Percentiles rank a stretch among this genome's conserved stretches.
Evolutionary conservation across 257 asterid species (phyloP).

Genomic region (Hygrophila difformis): DNA sequence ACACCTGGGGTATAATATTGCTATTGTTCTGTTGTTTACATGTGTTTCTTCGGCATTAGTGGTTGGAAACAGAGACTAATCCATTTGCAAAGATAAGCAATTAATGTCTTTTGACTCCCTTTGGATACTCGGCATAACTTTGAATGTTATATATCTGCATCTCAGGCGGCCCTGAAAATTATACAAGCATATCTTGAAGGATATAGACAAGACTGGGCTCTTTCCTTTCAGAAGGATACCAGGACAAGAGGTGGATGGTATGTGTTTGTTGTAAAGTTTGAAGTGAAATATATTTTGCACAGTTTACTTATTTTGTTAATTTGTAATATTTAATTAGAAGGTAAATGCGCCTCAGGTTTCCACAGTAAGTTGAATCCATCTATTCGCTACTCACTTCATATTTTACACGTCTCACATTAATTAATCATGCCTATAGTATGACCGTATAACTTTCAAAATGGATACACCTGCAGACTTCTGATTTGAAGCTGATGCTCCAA

Average conservation of each 20-base stretch:
- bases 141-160: slow-evolving; percentile 1
- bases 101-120: slow-evolving; percentile 10
- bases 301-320: neutral
- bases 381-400: too few relatives aligned
- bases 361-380: too few relatives aligned
- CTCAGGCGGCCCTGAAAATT: slow-evolving; percentile 83
- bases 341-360: slow-evolving; percentile 2
- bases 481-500: too few relatives aligned
- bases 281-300: neutral
- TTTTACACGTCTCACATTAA: too few relatives aligned
- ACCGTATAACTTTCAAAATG: too few relatives aligned
- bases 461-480: too few relatives aligned
- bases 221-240: slow-evolving; percentile 89
- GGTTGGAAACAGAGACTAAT: neutral
- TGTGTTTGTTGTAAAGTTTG: slow-evolving; percentile 10
- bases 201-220: slow-evolving; percentile 91
- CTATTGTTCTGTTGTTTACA: slow-evolving; percentile 12
- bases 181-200: slow-evolving; percentile 80
- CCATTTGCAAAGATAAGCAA: slow-evolving; percentile 3
- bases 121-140: neutral
- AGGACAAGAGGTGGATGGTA: slow-evolving; percentile 97
- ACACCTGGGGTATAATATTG: slow-evolving; percentile 67
- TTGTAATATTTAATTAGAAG: neutral
- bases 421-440: too few relatives aligned
- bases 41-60: neutral